Evolutionary conservation across 2,329 filamentous ascomycete genomes (phyloP), one percentile per base, ranked within the genome.

Genomic region (Trichoderma sp.): DNA sequence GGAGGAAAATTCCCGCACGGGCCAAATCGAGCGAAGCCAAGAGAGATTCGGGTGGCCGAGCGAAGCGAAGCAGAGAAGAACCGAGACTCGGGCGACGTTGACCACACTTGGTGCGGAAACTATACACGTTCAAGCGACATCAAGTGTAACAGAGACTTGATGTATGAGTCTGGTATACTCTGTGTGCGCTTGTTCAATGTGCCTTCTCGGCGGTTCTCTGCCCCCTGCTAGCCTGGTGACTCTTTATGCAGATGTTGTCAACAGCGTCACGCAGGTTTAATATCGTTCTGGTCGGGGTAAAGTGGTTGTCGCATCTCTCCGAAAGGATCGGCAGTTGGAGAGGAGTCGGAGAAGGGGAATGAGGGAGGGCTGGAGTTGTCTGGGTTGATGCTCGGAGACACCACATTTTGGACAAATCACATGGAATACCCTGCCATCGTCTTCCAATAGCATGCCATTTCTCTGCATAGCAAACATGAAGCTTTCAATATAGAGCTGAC

Each of bases 11-110:
- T 60, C 57, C 57, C 44, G 44, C 44, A 50, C 15, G 30, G 30
- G 30, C 45, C 30, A 48, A 60, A 60, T 41, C 24, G 30, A 26
- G 57, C 57, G 48, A 50, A 44, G 44, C 28, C 34, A 47, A 39
- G 21, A 3, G 12, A 14, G 48, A 41, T 21, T 55, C 19, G 14
- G 34, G 19, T 48, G 48, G 44, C 44, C 30, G 41, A 28, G 57
- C 26, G 45, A 34, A 14, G 34, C 34, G 34, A 39, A 39, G 34
- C 34, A 39, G 34, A 39, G 34, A 39, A 39, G 34, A 39, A 39
- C 34, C 34, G 34, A 39, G 34, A 39, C 12, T 39, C 34, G 34
- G 34, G 14, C 12, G 34, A 39, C 12, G 34, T 39, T 14, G 34
- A 39, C 10, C 34, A 39, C 34, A 39, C 12, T 7, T 14, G 34